These are phyloP conservation scores for Pythium aphanidermatum DNA, from an alignment of 352 stramenopile genomes.

Conservation along the genomic window DNA sequence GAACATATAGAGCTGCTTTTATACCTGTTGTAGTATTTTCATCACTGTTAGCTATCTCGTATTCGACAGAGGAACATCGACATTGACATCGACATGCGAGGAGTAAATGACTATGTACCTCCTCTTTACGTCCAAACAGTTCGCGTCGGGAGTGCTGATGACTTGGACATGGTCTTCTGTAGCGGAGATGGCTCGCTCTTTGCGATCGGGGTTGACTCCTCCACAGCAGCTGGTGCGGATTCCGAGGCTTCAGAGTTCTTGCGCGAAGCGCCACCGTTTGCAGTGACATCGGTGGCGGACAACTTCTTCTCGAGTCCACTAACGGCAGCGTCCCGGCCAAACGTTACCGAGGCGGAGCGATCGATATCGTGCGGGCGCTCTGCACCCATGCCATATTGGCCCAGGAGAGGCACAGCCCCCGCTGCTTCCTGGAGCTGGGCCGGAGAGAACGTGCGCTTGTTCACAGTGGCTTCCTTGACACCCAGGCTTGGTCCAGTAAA, in stretches of 20 bases:
- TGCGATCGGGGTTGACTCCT: neutral
- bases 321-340: constrained; percentile 44
- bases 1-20: too few relatives aligned
- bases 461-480: constrained; percentile 65
- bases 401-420: constrained; percentile 47
- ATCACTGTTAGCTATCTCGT: too few relatives aligned
- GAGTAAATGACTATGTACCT: too few relatives aligned
- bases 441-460: constrained; percentile 55
- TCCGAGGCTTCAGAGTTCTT: constrained; percentile 15
- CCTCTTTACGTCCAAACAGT: constrained; percentile 18
- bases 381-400: constrained; percentile 43
- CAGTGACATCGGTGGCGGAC: constrained; percentile 4
- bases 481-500: constrained; percentile 63
- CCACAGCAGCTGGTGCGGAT: neutral
- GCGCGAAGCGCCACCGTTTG: constrained; percentile 1
- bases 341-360: constrained; percentile 63
- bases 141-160: constrained; percentile 16
- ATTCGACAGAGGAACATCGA: too few relatives aligned
- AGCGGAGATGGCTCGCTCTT: constrained; percentile 1
- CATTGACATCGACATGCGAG: neutral
- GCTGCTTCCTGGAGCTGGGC: constrained; percentile 60
- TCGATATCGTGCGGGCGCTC: constrained; percentile 52
- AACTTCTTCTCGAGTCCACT: constrained; percentile 24
- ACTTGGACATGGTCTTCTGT: constrained; percentile 13
- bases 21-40: neutral